These are phyloP conservation scores for Aspergillus sp. DNA, from an alignment of 2,329 filamentous ascomycete species.

Conservation along the genomic window DNA sequence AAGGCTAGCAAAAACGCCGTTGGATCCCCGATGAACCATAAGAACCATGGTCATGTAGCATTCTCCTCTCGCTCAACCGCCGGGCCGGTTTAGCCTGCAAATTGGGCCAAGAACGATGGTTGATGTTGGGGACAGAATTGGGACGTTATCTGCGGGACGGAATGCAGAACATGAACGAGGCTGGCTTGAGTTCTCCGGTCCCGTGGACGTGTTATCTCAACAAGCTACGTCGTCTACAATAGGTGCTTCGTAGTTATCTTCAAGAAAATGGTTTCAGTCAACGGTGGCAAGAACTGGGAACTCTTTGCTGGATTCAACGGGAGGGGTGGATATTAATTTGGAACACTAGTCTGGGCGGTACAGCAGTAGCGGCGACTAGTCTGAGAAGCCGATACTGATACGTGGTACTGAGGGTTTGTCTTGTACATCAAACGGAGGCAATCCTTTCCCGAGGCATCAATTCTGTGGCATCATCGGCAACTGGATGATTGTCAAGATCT, in stretches of 20 bases:
- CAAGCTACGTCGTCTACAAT: background rate
- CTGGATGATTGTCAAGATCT: too few relatives aligned
- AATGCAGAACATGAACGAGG: too few relatives aligned
- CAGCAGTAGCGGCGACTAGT: conserved; percentile 2
- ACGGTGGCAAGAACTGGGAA: background rate
- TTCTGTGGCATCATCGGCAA: too few relatives aligned
- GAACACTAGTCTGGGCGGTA: conserved; percentile 11
- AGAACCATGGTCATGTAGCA: conserved; percentile 6
- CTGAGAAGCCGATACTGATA: too few relatives aligned
- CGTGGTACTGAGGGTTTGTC: background rate
- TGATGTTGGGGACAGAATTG: background rate
- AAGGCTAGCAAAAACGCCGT: conserved; percentile 6
- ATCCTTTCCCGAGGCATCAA: too few relatives aligned
- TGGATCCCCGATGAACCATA: conserved; percentile 7
- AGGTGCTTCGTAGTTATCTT: background rate
- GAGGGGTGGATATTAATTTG: conserved; percentile 9
- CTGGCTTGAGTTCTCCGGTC: too few relatives aligned
- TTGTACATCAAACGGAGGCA: background rate
- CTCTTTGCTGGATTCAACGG: background rate
- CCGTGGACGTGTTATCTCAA: too few relatives aligned
- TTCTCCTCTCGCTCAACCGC: background rate
- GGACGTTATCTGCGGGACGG: background rate
- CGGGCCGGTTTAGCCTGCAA: background rate
- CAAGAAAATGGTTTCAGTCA: background rate
- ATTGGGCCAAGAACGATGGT: background rate